Evolutionary conservation across 208 protist species (phyloP).

Genomic region (Leishmania arabica): DNA sequence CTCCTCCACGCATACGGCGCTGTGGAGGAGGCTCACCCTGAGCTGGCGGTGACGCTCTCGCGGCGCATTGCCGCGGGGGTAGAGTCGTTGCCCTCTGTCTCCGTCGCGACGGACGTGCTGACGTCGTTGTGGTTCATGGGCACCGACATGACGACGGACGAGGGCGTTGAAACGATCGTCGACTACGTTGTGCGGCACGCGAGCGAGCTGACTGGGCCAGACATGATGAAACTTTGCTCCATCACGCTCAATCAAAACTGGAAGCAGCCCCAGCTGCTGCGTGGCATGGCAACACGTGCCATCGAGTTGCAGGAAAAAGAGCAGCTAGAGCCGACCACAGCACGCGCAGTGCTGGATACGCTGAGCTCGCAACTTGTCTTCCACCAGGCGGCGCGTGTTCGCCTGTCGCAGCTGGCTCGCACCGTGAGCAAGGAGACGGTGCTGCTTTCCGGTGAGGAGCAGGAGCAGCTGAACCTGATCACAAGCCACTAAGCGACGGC

Average conservation of each 20-base stretch:
- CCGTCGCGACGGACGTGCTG: constrained; percentile 52
- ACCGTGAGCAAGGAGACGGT: constrained; percentile 71
- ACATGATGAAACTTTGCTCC: constrained; percentile 64
- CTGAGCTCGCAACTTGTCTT: constrained; percentile 52
- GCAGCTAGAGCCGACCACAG: constrained; percentile 35
- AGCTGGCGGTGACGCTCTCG: constrained; percentile 31
- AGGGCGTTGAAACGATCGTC: constrained; percentile 21
- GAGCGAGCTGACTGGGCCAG: constrained; percentile 39
- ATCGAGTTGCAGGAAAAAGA: constrained; percentile 40
- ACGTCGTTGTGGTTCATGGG: constrained; percentile 70
- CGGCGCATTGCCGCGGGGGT: constrained; percentile 31
- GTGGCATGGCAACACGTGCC: constrained; percentile 51
- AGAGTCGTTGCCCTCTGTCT: constrained; percentile 44
- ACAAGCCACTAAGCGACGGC: constrained; percentile 23
- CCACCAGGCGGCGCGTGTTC: constrained; percentile 46
- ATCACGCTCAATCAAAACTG: constrained; percentile 55
- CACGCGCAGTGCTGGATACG: constrained; percentile 68
- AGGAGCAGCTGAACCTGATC: constrained; percentile 60
- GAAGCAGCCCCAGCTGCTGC: constrained; percentile 44
- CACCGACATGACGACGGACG: constrained; percentile 32
- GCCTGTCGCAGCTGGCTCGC: constrained; percentile 64
- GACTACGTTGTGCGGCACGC: constrained; percentile 42
- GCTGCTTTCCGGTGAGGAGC: constrained; percentile 66
- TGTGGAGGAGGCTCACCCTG: constrained; percentile 44
- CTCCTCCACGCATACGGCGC: constrained; percentile 62